Evolutionary conservation across 2,329 filamentous ascomycete genomes (phyloP), one percentile per base, ranked within the genome.

Genomic region (Pyricularia pennisetigena): DNA sequence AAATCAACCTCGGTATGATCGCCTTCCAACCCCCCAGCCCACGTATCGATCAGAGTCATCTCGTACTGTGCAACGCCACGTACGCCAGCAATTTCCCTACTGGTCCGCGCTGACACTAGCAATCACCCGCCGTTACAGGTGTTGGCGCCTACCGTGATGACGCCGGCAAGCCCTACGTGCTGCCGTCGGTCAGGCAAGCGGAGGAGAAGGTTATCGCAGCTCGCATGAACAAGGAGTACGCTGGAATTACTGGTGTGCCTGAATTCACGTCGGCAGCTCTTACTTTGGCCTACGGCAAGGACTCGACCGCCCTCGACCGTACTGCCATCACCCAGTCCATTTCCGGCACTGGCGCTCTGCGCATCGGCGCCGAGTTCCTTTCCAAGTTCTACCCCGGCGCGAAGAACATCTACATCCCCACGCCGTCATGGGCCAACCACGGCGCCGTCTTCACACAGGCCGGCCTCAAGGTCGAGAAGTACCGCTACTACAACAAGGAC

Each of bases 401-500:
- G 74, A 98, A 97, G 89, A 92, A 91, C 80, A 93, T 99, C 82
- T 98, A 97, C 85, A 93, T 99, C 78, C 95, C 95, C 71, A 94
- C 85, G 69, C 95, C 95, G 67, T 97, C 93, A 75, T 99, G 95
- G 95, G 95, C 94, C 75, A 98, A 99, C 87, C 95, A 99, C 86
- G 92, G 88, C 78, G 94, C 94, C 72, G 92, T 99, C 80, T 98
- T 99, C 88, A 90, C 87, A 82, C 94, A 98, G 81, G 91, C 92
- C 35, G 93, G 94, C 69, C 87, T 99, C 72, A 86, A 92, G 81
- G 93, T 98, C 71, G 89, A 94, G 82, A 93, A 94, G 83, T 99
- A 99, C 87, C 87, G 92, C 75, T 99, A 99, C 89, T 99, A 98
- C 86, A 92, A 98, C 88, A 96, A 97, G 86, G 90, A 97, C 78